phyloP scores from a whole-genome alignment of 495 filamentous ascomycete genomes.

The Acidiella bohemica region DNA sequence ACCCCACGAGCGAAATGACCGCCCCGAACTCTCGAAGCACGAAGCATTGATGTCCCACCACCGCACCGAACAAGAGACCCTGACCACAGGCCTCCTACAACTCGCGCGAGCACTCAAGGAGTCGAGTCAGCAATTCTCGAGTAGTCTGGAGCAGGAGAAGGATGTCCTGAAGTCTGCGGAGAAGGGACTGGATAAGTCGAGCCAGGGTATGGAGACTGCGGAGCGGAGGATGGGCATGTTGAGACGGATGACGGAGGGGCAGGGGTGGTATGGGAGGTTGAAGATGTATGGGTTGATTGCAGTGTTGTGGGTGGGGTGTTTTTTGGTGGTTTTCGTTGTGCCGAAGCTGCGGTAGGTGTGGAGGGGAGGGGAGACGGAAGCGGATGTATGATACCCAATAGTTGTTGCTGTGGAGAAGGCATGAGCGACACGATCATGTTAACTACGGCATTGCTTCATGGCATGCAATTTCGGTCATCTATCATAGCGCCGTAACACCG shows the following conservation, averaged over 20 bases:
- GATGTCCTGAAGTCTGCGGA: conserved; percentile 53
- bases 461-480: too few species aligned
- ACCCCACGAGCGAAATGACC: conserved; percentile 12
- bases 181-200: conserved; percentile 62
- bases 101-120: conserved; percentile 69
- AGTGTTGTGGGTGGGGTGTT: conserved; percentile 57
- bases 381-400: too few species aligned
- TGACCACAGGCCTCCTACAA: conserved; percentile 63
- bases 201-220: conserved; percentile 58
- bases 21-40: conserved; percentile 17
- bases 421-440: too few species aligned
- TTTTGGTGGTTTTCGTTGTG: conserved; percentile 64
- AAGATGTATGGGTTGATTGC: conserved; percentile 73
- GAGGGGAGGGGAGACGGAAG: conserved; percentile 13
- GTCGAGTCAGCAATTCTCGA: conserved; percentile 54
- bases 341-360: conserved; percentile 86
- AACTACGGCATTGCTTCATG: too few species aligned
- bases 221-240: conserved; percentile 60
- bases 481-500: too few species aligned
- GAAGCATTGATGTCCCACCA: conserved; percentile 62
- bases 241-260: conserved; percentile 63
- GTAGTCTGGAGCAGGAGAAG: conserved; percentile 56
- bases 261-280: conserved; percentile 76
- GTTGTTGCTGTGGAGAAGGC: too few species aligned
- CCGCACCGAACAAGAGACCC: conserved; percentile 67